A percentile compares a stretch with the other conserved stretches of the same genome.
Evolutionary conservation across 2,329 filamentous ascomycete genomes (phyloP).

Genomic region (Cercospora janseana): DNA sequence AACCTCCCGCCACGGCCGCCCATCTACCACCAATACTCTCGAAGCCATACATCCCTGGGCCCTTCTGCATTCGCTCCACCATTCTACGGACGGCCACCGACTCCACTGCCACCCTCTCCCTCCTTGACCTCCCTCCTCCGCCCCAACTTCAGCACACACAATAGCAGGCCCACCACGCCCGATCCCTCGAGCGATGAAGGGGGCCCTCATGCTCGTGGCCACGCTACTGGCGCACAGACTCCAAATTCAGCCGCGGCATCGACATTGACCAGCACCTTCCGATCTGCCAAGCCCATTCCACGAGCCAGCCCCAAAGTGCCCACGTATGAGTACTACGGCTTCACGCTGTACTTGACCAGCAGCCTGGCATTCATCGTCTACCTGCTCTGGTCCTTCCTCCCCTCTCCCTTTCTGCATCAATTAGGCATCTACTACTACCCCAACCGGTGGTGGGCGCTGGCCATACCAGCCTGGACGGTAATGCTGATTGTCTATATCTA

Average conservation of each 20-base stretch:
- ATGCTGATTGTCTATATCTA: conserved; percentile 90
- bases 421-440: conserved; percentile 96
- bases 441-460: conserved; percentile 95
- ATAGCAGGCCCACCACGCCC: conserved; percentile 88
- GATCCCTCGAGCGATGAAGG: conserved; percentile 83
- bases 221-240: conserved; percentile 39
- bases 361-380: conserved; percentile 74
- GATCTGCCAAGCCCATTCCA: conserved; percentile 64
- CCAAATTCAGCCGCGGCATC: conserved; percentile 59
- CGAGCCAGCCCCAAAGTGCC: conserved; percentile 88
- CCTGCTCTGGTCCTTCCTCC: conserved; percentile 82
- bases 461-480: conserved; percentile 85
- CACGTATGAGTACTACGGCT: conserved; percentile 99
- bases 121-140: conserved; percentile 88
- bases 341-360: conserved; percentile 90
- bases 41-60: conserved; percentile 47
- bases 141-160: conserved; percentile 59
- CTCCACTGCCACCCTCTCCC: conserved; percentile 86
- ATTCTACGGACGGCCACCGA: conserved; percentile 97
- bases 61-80: conserved; percentile 65
- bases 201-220: conserved; percentile 28
- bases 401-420: conserved; percentile 85
- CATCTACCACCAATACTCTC: conserved; percentile 44
- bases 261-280: conserved; percentile 54
- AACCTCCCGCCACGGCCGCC: conserved; percentile 39